Evolutionary conservation across 352 stramenopile species (phyloP).

Genomic region (Pythium biforme): DNA sequence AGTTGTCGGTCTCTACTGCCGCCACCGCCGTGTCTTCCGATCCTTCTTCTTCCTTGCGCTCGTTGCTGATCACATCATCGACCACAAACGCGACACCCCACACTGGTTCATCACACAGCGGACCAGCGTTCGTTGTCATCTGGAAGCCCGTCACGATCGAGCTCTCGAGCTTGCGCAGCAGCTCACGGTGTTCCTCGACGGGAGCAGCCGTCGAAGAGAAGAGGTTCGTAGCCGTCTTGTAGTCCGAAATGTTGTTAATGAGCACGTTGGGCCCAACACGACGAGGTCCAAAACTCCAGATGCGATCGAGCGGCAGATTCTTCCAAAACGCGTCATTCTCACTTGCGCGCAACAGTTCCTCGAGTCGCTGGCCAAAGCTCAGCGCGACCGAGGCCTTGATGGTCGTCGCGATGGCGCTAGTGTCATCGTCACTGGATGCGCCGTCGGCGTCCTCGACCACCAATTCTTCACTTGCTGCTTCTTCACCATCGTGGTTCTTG

Average conservation of each 20-base stretch:
- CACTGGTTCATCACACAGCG: slow-evolving; percentile 89
- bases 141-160: slow-evolving; percentile 85
- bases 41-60: slow-evolving; percentile 6
- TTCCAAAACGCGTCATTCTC: slow-evolving; percentile 51
- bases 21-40: background rate
- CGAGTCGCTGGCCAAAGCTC: slow-evolving; percentile 42
- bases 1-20: background rate
- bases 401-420: background rate
- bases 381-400: background rate
- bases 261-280: slow-evolving; percentile 75
- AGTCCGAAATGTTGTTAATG: slow-evolving; percentile 69
- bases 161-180: slow-evolving; percentile 68
- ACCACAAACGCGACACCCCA: slow-evolving; percentile 90
- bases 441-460: background rate
- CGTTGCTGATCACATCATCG: slow-evolving; percentile 66
- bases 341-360: slow-evolving; percentile 43
- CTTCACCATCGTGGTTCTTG: slow-evolving; percentile 10
- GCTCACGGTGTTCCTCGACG: slow-evolving; percentile 5
- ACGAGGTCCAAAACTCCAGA: slow-evolving; percentile 78
- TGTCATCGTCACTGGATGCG: slow-evolving; percentile 15
- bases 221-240: slow-evolving; percentile 16
- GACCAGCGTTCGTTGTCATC: slow-evolving; percentile 74
- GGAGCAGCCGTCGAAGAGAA: background rate
- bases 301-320: slow-evolving; percentile 42
- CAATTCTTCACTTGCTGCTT: background rate